Base-by-base conservation (phyloP, 352 stramenopile genomes). In the Phytophthora macrochlamydospora region DNA sequence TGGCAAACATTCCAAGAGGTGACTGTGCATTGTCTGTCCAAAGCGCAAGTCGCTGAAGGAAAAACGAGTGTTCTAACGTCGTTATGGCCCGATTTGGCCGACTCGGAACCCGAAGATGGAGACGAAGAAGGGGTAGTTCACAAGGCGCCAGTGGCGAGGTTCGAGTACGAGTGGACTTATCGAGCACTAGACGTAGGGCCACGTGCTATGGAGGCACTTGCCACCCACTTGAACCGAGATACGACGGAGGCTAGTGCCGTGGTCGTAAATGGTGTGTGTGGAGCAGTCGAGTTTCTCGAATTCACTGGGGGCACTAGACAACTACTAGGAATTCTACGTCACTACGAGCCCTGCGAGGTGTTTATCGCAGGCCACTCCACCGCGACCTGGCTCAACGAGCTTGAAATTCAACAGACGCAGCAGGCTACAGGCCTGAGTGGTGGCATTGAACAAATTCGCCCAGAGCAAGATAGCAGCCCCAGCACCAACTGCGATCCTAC, bases 121-220 rank as follows among this genome's bases (percentile, higher is more conserved):
- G 67, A 81, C n/a, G 74, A 73, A 6, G 68, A 73, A 53, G 51
- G 42, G 33, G 38, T 30, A 1, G n/a, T 37, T 2, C 44, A 54
- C 29, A 64, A 38, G 6, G 14, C 30, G 46, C 28, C 38, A 18
- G 18, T 43, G 4, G 52, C 70, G 9, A 54, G 29, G 14, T 79
- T 83, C 51, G 71, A 76, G 31, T 57, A 80, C 12, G 82, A 91
- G 29, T 93, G 85, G 82, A 90, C 73, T 5, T 73, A 70, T 24
- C 77, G 82, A 8, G 76, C 76, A n/a, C 83, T 90, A 45, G 85
- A 93, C 37, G 55, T 93, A 29, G 85, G 85, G 1, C 79, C 85
- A 2, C 61, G 62, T 5, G 88, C 85, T 1, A 86, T 78, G 44
- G 4, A 72, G 4, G 30, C 70, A 2, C 66, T 93, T 18, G n/a